Evolutionary conservation across 106 monocot species (phyloP), one percentile per base, ranked within the genome.

Genomic region (Allium cepa): DNA sequence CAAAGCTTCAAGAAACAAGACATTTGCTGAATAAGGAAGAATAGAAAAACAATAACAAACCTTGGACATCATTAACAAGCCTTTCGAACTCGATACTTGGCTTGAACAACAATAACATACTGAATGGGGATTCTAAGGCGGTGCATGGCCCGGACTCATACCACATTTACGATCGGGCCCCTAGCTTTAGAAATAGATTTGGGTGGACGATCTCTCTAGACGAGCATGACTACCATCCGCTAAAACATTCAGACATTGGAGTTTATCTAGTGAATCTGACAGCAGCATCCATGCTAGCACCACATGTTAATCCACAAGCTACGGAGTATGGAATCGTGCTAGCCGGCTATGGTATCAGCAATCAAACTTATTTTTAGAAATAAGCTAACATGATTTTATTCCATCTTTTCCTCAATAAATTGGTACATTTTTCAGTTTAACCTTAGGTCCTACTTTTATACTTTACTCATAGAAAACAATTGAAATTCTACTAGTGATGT

Each of bases 211-310:
- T 83, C 7, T 82, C 91, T 49, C 7, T 95, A 14, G 84, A 81
- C 48, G 77, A 85, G 71, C 49, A 79, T 28, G 85, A 85, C 55
- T 95, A 85, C 71, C 46, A 48, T 10, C 85, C 94, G 4, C 71
- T 95, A 18, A 79, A 75, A 51, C 59, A 75, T 69, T 79, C 91
- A 15, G 79, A 81, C 67, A 71, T 91, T 46, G 87, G 88, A 11
- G 75, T 91, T 66, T 91, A 75, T 49, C 62, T 91, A 13, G 91
- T 95, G 49, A 85, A 85, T 27, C 91, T 95, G 57, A 76, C 79
- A 3, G 88, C 91, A 12, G 96, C 92, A 14, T 81, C 96, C 18
- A 96, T 96, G 96, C 49, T 96, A 65, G 82, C 92, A 17, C 96
- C 96, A 46, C 96, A 92, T 56, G 71, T 96, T 60, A 96, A 92